These are phyloP conservation scores for Scheffersomyces stambukii DNA, from an alignment of 1,139 yeast species.

Conservation along the genomic window DNA sequence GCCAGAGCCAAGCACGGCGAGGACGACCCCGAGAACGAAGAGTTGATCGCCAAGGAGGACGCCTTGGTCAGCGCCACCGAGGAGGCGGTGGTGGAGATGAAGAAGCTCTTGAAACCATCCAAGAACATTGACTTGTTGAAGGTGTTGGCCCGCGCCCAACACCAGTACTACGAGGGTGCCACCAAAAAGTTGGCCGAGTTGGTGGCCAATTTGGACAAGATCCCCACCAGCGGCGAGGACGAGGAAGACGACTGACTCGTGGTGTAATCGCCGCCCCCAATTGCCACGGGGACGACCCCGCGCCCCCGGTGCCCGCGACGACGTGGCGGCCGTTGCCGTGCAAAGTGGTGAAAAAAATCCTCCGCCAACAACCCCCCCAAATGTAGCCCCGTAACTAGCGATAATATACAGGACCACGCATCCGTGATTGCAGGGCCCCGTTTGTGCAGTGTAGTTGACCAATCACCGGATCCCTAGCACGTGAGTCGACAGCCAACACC, in stretches of 20 bases:
- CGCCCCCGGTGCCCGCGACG: no score
- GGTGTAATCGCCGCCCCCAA: no score
- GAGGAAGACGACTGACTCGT: slow-evolving; percentile 13
- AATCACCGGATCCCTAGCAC: no score
- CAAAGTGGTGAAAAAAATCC: not conserved
- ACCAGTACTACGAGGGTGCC: slow-evolving; percentile 55
- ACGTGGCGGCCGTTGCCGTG: no score
- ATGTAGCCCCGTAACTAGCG: no score
- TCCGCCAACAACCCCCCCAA: not conserved
- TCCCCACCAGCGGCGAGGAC: slow-evolving; percentile 33
- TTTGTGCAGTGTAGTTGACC: no score
- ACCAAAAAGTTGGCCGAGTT: slow-evolving; percentile 34
- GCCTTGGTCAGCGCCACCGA: slow-evolving; percentile 75
- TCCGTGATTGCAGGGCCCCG: no score
- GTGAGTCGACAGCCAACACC: no score
- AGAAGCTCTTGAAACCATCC: slow-evolving; percentile 62
- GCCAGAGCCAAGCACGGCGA: slow-evolving; percentile 40
- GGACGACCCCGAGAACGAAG: slow-evolving; percentile 44
- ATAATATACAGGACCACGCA: no score
- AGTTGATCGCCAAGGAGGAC: slow-evolving; percentile 66
- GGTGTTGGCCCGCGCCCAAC: slow-evolving; percentile 61
- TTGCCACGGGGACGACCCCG: no score
- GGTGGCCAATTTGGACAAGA: slow-evolving; percentile 28
- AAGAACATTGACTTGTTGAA: slow-evolving; percentile 61
- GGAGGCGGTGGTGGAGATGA: slow-evolving; percentile 73